A percentile compares a stretch with the other conserved stretches of the same genome.
Conservation (phyloP, 179 eudicot species). For the Beta lomatogona region DNA sequence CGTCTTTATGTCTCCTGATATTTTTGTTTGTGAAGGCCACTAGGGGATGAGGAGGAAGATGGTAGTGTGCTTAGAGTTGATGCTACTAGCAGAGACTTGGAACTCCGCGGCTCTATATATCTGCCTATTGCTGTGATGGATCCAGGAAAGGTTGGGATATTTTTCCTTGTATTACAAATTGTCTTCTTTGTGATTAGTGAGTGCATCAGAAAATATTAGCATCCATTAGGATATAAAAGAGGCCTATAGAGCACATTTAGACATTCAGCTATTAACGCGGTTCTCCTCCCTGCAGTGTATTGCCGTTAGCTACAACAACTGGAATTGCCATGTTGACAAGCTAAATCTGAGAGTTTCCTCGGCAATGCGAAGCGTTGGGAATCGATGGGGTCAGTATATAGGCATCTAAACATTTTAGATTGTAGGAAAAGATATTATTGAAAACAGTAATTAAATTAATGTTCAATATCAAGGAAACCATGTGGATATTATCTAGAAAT, state of each 20-base stretch:
- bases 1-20: conserved; percentile 8
- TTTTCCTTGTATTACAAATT: background rate
- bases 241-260: background rate
- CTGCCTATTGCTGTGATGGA: conserved; percentile 57
- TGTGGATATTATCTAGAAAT: background rate
- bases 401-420: background rate
- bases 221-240: background rate
- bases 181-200: background rate
- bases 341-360: conserved; percentile 49
- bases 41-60: conserved; percentile 42
- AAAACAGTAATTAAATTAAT: background rate
- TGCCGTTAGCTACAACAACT: conserved; percentile 45
- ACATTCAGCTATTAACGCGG: background rate
- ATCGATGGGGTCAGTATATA: conserved; percentile 54
- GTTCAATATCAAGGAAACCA: background rate
- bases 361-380: conserved; percentile 51
- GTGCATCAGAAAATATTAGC: too few relatives aligned
- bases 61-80: conserved; percentile 46
- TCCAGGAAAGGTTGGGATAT: conserved; percentile 55
- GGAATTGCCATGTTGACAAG: conserved; percentile 48
- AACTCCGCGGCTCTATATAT: conserved; percentile 49
- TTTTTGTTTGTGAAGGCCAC: conserved; percentile 47
- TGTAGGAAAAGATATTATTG: background rate
- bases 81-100: conserved; percentile 30
- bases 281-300: conserved; percentile 46